These are phyloP conservation scores for Dothistroma septosporum DNA, from an alignment of 2,329 filamentous ascomycete genomes.

Conservation along the genomic window DNA sequence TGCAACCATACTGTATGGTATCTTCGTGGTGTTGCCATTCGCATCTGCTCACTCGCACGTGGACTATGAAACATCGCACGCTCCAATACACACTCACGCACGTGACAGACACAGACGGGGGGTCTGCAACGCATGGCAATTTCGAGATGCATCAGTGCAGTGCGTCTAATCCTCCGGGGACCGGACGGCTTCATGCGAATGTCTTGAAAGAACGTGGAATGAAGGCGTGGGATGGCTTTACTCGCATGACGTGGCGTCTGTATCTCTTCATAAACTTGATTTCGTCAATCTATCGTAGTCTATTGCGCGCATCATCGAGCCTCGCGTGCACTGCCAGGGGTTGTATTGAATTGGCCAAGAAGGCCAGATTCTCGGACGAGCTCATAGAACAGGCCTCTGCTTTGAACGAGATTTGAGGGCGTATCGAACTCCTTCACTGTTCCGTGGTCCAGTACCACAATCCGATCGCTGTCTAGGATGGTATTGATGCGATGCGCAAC, in stretches of 20 bases:
- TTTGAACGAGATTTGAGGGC: slow-evolving; percentile 70
- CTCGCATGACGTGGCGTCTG: background rate
- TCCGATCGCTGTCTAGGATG: slow-evolving; percentile 81
- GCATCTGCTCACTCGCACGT: background rate
- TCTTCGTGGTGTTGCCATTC: background rate
- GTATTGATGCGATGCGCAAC: slow-evolving; percentile 97
- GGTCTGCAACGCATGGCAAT: background rate
- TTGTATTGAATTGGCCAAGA: slow-evolving; percentile 42
- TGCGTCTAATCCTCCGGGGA: slow-evolving; percentile 7
- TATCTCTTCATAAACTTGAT: background rate
- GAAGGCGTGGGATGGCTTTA: background rate
- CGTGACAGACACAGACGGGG: background rate
- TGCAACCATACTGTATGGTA: background rate
- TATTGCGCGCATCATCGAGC: too few species aligned
- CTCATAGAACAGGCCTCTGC: slow-evolving; percentile 77
- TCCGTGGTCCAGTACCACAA: slow-evolving; percentile 89
- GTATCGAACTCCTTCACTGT: slow-evolving; percentile 90
- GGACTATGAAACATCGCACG: background rate
- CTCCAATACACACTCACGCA: background rate
- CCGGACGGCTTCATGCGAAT: background rate
- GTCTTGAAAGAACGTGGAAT: background rate
- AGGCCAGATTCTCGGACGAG: slow-evolving; percentile 89
- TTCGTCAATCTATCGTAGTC: slow-evolving; percentile 8
- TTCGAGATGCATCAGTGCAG: too few species aligned
- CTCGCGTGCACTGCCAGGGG: slow-evolving; percentile 7